These are phyloP conservation scores for Quercus ilex DNA, from an alignment of 306 rosid species.

Conservation along the genomic window DNA sequence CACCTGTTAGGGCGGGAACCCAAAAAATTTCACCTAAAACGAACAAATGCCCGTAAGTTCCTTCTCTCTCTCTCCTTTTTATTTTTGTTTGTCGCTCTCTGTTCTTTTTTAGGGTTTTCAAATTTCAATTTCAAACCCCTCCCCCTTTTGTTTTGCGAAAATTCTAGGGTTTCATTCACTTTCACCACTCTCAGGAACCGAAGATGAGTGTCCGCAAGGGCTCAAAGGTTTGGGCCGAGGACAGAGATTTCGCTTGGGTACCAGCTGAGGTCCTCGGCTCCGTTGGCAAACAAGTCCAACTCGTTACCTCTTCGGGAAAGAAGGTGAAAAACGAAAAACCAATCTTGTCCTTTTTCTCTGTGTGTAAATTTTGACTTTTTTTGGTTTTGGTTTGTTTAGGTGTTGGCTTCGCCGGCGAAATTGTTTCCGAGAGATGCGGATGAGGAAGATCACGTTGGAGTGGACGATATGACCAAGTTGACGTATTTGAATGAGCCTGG, in stretches of 20 bases:
- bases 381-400: conserved; percentile 29
- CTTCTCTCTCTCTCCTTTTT: background rate
- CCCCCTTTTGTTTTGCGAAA: background rate
- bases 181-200: conserved; percentile 7
- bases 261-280: conserved; percentile 66
- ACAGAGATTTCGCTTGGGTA: conserved; percentile 65
- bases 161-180: conserved; percentile 11
- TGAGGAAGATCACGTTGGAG: conserved; percentile 94
- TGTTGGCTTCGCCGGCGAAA: conserved; percentile 49
- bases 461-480: conserved; percentile 90
- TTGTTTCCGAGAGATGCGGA: conserved; percentile 79
- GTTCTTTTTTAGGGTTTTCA: conserved; percentile 50
- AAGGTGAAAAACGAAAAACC: conserved; percentile 42
- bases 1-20: conserved; percentile 81
- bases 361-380: background rate
- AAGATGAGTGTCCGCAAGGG: conserved; percentile 72
- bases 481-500: conserved; percentile 96
- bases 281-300: conserved; percentile 38
- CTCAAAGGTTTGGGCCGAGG: conserved; percentile 87
- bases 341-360: too few species aligned
- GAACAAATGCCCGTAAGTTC: conserved; percentile 25
- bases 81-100: conserved; percentile 2
- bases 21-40: conserved; percentile 36
- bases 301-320: conserved; percentile 56
- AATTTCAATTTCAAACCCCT: background rate